Base-by-base conservation (phyloP, 345 rosid species). In the Populus simonii region DNA sequence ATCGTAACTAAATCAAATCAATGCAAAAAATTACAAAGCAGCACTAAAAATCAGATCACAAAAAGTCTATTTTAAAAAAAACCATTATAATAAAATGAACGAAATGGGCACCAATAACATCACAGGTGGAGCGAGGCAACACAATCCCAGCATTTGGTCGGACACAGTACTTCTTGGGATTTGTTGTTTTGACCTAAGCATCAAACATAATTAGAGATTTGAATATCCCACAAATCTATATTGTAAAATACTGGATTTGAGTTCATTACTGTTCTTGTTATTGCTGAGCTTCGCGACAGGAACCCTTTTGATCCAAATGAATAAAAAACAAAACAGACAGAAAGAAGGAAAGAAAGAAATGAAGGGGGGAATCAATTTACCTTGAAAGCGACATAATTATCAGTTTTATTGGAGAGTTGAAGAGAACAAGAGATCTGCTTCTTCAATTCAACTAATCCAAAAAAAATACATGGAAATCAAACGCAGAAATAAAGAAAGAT, bases 351-450 rank as follows among this genome's bases (percentile, higher is more conserved):
- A 68, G 25, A 35, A 7, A n/a, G 20, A 59, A 29, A 70, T 31
- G 23, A 15, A 17, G 55, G 75, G 11, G n/a, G 9, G 25, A 38
- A 59, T 55, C 9, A 59, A 23, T 59, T 25, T 84, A 92, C 97
- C 97, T 92, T 92, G 86, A 92, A 92, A 79, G 97, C 94, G 8
- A 89, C 92, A 88, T 86, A 81, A 80, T 18, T 84, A 69, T 90
- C 92, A 38, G 94, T 89, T 82, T 77, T 89, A 83, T 92, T 92
- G 43, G 88, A 88, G 79, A 92, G 80, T 81, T 86, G 92, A 79
- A 92, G 94, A 59, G 92, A 87, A 84, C 90, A 92, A 36, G 91
- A 87, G 92, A 92, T 92, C 97, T 90, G 97, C 90, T 90, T 92
- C 94, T 82, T 89, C 86, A 92, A 87, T 83, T 92, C 94, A 81